Percentiles rank a stretch among this genome's conserved stretches.
These are phyloP conservation scores for Lactarius psammicola DNA, from an alignment of 768 basidiomycete species.

Conservation along the genomic window DNA sequence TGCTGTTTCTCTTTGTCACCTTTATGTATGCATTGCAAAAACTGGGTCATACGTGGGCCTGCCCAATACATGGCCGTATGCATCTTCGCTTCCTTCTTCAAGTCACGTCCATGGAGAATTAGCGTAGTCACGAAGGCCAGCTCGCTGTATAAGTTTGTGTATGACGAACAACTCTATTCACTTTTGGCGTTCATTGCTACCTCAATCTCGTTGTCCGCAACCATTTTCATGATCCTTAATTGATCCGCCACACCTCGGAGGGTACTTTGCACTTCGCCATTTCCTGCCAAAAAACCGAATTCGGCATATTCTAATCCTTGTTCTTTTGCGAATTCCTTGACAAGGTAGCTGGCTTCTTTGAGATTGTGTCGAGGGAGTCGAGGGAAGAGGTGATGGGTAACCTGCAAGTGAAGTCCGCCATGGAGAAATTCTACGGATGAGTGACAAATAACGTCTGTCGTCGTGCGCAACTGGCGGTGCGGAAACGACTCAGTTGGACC, in stretches of 20 bases:
- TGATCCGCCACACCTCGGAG: conserved; percentile 86
- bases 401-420: conserved; percentile 96
- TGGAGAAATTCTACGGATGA: conserved; percentile 84
- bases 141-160: conserved; percentile 1
- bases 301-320: conserved; percentile 85
- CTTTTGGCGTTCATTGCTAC: conserved; percentile 57
- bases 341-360: conserved; percentile 72
- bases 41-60: conserved; percentile 34
- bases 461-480: conserved; percentile 94
- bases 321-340: conserved; percentile 85
- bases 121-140: not conserved
- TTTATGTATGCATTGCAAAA: conserved; percentile 40
- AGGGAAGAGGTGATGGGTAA: conserved; percentile 96
- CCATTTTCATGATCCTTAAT: conserved; percentile 74
- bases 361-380: conserved; percentile 93
- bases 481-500: conserved; percentile 91
- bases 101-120: not conserved
- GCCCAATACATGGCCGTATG: conserved; percentile 38
- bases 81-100: conserved; percentile 23
- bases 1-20: conserved; percentile 31
- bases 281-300: conserved; percentile 87
- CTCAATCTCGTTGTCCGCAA: conserved; percentile 72
- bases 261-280: conserved; percentile 78
- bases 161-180: conserved; percentile 12
- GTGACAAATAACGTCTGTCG: conserved; percentile 90